Evolutionary conservation across 139 green algal species (phyloP).

Genomic region (Volvox reticuliferus): DNA sequence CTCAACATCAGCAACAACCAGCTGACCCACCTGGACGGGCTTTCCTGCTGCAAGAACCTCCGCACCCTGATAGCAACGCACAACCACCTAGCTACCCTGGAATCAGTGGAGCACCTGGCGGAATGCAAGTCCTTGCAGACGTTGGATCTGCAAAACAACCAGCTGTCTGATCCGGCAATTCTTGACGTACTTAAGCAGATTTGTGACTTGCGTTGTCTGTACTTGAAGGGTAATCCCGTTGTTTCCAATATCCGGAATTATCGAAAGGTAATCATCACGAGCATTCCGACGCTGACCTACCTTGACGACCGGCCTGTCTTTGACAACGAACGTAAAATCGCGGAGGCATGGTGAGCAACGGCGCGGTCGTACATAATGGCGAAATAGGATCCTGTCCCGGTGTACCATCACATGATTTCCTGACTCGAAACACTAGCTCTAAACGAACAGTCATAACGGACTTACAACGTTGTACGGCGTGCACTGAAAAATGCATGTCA

Average conservation of each 20-base stretch:
- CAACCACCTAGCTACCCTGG: constrained; percentile 73
- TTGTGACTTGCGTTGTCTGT: constrained; percentile 85
- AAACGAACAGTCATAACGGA: no score
- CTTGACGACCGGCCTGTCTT: constrained; percentile 91
- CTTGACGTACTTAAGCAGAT: constrained; percentile 71
- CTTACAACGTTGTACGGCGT: no score
- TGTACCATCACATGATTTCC: no score
- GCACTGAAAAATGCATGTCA: no score
- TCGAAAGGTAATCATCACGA: constrained; percentile 77
- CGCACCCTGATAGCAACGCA: constrained; percentile 75
- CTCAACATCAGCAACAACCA: constrained; percentile 91
- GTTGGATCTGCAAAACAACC: constrained; percentile 87
- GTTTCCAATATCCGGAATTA: constrained; percentile 84
- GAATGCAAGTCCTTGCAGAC: constrained; percentile 68
- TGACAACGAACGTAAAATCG: constrained; percentile 76
- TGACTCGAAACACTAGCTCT: no score
- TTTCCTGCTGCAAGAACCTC: constrained; percentile 69
- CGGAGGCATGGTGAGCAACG: constrained; percentile 80
- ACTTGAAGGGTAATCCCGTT: constrained; percentile 89
- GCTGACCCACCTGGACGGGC: constrained; percentile 67
- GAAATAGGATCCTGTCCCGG: no score
- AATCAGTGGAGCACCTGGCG: constrained; percentile 64
- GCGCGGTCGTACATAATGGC: no score
- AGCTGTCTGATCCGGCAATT: constrained; percentile 71
- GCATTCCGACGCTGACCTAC: constrained; percentile 80